Percentiles rank a stretch among this genome's conserved stretches.
phyloP scores from a whole-genome alignment of 2,329 filamentous ascomycete genomes.

The Helminthosporium solani region DNA sequence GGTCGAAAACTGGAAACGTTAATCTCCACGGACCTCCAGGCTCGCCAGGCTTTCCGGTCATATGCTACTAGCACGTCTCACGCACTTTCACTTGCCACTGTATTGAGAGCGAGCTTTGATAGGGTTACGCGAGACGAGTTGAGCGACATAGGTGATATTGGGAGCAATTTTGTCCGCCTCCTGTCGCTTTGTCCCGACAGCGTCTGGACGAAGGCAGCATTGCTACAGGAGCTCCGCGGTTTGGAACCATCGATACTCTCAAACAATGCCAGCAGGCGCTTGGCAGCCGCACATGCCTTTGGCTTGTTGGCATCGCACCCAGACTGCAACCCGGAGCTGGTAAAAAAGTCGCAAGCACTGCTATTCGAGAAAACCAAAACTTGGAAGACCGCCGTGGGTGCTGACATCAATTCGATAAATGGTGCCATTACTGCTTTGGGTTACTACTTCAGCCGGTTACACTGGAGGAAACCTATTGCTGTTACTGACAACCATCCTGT shows the following conservation, averaged over 20 bases:
- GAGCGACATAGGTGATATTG: slow-evolving; percentile 48
- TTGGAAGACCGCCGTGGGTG: slow-evolving; percentile 63
- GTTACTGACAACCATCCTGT: slow-evolving; percentile 39
- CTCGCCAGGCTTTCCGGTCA: slow-evolving; percentile 59
- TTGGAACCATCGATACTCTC: slow-evolving; percentile 65
- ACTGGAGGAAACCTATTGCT: slow-evolving; percentile 50
- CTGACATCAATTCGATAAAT: slow-evolving; percentile 59
- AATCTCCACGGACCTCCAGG: slow-evolving; percentile 67
- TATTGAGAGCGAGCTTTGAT: slow-evolving; percentile 49
- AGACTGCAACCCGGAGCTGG: slow-evolving; percentile 40
- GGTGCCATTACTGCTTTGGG: slow-evolving; percentile 61
- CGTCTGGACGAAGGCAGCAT: slow-evolving; percentile 31
- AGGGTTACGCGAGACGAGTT: slow-evolving; percentile 44
- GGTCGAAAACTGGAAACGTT: slow-evolving; percentile 73
- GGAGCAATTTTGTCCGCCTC: slow-evolving; percentile 55
- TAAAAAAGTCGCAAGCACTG: slow-evolving; percentile 47
- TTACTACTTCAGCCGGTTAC: slow-evolving; percentile 58
- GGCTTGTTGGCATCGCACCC: slow-evolving; percentile 74
- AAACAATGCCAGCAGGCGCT: slow-evolving; percentile 69
- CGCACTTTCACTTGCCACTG: slow-evolving; percentile 40
- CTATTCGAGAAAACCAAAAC: slow-evolving; percentile 50
- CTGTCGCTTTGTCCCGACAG: slow-evolving; percentile 57
- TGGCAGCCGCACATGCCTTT: slow-evolving; percentile 67
- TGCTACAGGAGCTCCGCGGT: slow-evolving; percentile 43
- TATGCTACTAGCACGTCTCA: slow-evolving; percentile 46